Conservation (phyloP, 108 stramenopile genomes). For the Heterococcus sp. region DNA sequence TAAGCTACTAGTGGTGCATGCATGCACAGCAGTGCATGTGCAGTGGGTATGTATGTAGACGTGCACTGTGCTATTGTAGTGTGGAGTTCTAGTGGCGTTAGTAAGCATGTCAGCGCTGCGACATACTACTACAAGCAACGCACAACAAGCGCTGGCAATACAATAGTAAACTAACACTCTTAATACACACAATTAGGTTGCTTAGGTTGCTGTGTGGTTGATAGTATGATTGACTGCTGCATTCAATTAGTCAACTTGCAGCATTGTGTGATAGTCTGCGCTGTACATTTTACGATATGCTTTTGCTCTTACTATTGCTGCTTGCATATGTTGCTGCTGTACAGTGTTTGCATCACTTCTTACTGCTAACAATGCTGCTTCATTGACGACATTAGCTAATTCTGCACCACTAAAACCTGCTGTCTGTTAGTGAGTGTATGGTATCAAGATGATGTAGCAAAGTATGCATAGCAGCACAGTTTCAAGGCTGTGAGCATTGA, state of each 20-base stretch:
- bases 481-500: background rate
- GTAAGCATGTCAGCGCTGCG: too few relatives aligned
- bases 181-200: too few relatives aligned
- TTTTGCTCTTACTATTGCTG: background rate
- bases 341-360: background rate
- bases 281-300: background rate
- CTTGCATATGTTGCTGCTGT: background rate
- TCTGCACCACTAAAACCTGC: constrained; percentile 85
- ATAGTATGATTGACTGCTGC: too few relatives aligned
- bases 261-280: background rate
- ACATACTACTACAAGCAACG: too few relatives aligned
- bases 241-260: background rate
- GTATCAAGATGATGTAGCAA: background rate
- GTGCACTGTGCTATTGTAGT: too few relatives aligned
- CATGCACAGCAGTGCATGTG: too few relatives aligned
- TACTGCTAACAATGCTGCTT: constrained; percentile 67
- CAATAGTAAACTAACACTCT: too few relatives aligned
- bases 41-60: too few relatives aligned
- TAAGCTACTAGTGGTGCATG: too few relatives aligned
- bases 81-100: too few relatives aligned
- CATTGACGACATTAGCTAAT: constrained; percentile 87
- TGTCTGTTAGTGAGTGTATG: constrained; percentile 64
- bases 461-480: background rate
- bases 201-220: too few relatives aligned
- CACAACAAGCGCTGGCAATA: too few relatives aligned